Evolutionary conservation across 495 filamentous ascomycete genomes (phyloP).

Genomic region (Penicillium canescens): DNA sequence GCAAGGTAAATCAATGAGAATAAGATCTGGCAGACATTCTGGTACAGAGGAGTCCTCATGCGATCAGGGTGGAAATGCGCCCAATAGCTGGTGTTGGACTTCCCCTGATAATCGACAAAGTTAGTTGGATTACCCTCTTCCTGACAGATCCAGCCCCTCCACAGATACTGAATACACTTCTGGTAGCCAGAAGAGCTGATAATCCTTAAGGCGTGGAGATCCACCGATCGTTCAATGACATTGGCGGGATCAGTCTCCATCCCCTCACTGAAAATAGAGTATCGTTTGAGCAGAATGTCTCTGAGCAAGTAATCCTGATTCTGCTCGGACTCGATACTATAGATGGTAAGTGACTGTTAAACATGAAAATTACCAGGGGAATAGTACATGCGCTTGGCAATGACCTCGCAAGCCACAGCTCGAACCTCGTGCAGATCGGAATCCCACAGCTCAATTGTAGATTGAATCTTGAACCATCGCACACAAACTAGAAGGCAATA

Average conservation of each 20-base stretch:
- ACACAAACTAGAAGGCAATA: slow-evolving; percentile 87
- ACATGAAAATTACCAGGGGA: background rate
- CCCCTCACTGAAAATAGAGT: slow-evolving; percentile 74
- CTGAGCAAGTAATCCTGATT: slow-evolving; percentile 75
- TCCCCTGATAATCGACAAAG: slow-evolving; percentile 81
- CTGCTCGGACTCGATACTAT: slow-evolving; percentile 77
- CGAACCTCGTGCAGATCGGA: slow-evolving; percentile 77
- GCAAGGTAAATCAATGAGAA: slow-evolving; percentile 80
- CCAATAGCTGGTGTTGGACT: slow-evolving; percentile 71
- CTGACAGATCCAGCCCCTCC: slow-evolving; percentile 95
- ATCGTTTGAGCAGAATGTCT: slow-evolving; percentile 84
- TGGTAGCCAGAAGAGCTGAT: slow-evolving; percentile 95
- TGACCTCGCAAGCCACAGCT: slow-evolving; percentile 85
- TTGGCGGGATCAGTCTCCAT: slow-evolving; percentile 74
- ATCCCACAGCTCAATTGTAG: slow-evolving; percentile 83
- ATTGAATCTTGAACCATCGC: slow-evolving; percentile 87
- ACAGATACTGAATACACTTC: slow-evolving; percentile 87
- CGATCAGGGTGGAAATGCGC: slow-evolving; percentile 88
- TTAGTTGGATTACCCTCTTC: slow-evolving; percentile 83
- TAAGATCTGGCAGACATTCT: slow-evolving; percentile 84
- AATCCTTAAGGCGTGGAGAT: slow-evolving; percentile 83
- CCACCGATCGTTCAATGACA: slow-evolving; percentile 87
- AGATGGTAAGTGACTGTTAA: slow-evolving; percentile 8
- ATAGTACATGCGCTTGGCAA: slow-evolving; percentile 80
- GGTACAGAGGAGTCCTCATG: slow-evolving; percentile 88